phyloP scores from a whole-genome alignment of 176 grass and related monocot genomes.

The Poa annua region DNA sequence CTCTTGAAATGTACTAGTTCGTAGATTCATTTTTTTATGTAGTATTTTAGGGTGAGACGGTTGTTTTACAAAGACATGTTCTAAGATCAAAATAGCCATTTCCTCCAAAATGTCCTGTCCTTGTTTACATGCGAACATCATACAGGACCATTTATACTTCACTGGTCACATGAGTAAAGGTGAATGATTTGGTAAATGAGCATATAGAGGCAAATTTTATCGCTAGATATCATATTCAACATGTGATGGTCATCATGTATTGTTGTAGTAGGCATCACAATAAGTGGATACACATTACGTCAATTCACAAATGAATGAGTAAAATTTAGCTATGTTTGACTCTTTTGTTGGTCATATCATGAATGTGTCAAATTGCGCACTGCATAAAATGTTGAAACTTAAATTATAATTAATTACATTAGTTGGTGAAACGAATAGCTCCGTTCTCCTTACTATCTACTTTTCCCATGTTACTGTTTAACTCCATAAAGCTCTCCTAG shows the following conservation, averaged over 20 bases:
- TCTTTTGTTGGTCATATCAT: constrained; percentile 21
- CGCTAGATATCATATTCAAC: not conserved
- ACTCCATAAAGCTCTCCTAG: not conserved
- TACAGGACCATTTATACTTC: not conserved
- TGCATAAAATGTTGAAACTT: not conserved
- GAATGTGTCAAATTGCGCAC: constrained; percentile 21
- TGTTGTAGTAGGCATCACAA: constrained; percentile 7
- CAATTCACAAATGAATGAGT: not conserved
- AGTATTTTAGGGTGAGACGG: constrained; percentile 7
- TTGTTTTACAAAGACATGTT: constrained; percentile 13
- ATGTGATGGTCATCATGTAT: not conserved
- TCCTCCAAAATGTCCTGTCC: not conserved
- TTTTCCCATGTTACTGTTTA: not conserved
- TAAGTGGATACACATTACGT: constrained; percentile 15
- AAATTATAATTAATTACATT: constrained; percentile 15
- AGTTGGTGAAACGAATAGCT: constrained; percentile 20
- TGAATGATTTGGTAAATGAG: constrained; percentile 27
- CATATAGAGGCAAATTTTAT: constrained; percentile 23
- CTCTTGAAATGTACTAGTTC: constrained; percentile 16
- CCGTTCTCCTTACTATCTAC: constrained; percentile 5
- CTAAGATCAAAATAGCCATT: not conserved
- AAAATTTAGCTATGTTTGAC: not conserved
- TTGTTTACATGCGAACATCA: constrained; percentile 23
- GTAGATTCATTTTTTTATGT: not conserved
- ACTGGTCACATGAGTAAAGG: constrained; percentile 5